Percentiles rank a stretch among this genome's conserved stretches.
Conservation (phyloP, 768 basidiomycete genomes). For the Collybia mongolica region DNA sequence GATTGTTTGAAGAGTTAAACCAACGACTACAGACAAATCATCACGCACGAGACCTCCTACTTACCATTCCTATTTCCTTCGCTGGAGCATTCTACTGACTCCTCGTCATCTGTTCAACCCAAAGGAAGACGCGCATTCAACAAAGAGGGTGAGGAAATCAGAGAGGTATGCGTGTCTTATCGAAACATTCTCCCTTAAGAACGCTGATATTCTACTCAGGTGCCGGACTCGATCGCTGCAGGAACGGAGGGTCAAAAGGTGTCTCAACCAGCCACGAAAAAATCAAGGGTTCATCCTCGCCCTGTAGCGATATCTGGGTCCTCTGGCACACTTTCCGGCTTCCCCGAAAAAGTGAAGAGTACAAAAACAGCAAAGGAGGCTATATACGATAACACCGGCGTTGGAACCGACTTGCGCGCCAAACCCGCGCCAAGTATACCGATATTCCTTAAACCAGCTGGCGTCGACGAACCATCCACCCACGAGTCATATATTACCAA, state of each 20-base stretch:
- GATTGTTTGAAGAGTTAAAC: neutral
- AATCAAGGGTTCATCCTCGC: conserved; percentile 14
- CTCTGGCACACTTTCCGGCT: conserved; percentile 19
- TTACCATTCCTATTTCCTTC: conserved; percentile 62
- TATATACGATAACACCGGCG: conserved; percentile 45
- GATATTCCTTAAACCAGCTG: conserved; percentile 54
- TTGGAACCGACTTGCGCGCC: conserved; percentile 47
- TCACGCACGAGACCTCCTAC: conserved; percentile 61
- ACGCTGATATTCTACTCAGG: conserved; percentile 19
- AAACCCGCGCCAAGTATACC: conserved; percentile 10
- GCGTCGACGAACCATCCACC: conserved; percentile 48
- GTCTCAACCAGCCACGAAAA: conserved; percentile 1
- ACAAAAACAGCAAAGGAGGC: conserved; percentile 41
- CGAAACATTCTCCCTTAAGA: neutral
- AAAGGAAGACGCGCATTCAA: conserved; percentile 58
- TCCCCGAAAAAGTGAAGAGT: conserved; percentile 25
- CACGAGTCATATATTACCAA: conserved; percentile 7
- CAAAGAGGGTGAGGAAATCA: conserved; percentile 48
- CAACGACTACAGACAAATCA: conserved; percentile 18
- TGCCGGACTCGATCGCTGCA: conserved; percentile 11
- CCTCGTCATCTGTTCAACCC: conserved; percentile 18
- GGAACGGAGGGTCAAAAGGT: neutral
- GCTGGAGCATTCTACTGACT: conserved; percentile 17
- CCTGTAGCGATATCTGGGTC: conserved; percentile 23
- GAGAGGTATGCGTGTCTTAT: conserved; percentile 16